Base-by-base conservation (phyloP, 768 basidiomycete species). In the Gloeophyllum trabeum region DNA sequence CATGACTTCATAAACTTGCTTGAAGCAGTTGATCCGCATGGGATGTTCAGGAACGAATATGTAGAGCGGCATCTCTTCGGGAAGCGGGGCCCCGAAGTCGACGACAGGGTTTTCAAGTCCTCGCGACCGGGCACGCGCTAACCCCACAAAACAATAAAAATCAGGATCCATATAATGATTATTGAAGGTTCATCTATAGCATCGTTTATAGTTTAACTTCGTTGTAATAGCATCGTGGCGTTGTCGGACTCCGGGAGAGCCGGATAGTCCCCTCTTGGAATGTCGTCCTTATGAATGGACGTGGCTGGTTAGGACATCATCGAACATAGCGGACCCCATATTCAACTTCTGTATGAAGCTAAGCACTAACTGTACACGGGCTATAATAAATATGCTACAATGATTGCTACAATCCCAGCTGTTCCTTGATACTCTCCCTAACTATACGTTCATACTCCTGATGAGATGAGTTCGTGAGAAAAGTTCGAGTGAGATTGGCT, bases 381-480 rank as follows among this genome's bases (percentile, higher is more conserved):
- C n/a, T n/a, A n/a, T n/a, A n/a, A n/a, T n/a, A n/a, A n/a, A 37
- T 22, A 26, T 43, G 14, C 5, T 12, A 38, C 23, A 20, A 25
- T 7, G 3, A 24, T 41, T 23, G 10, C 61, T 65, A 87, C 44
- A 89, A 61, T 19, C 87, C 93, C 51, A 98, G 67, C 59, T 94
- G 90, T 53, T 87, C 79, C 52, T 68, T 78, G 52, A 98, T 86
- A 40, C 85, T 82, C 56, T 77, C 75, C 50, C 84, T 69, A 25
- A 98, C 91, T 32, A 77, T 66, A 49, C 86, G 72, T 59, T 96
- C 93, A 60, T 96, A 98, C 61, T 97, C 89, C 73, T 75, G 46
- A 22, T 13, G 25, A 5, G 23, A 23, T 19, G 24, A 34, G 28
- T 42, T 19, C 14, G 40, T 42, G 6, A 42, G 22, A 30, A 34